A percentile compares a stretch with the other conserved stretches of the same genome.
Conservation (phyloP, 2,329 filamentous ascomycete genomes). For the Aspergillus pseudonomiae region DNA sequence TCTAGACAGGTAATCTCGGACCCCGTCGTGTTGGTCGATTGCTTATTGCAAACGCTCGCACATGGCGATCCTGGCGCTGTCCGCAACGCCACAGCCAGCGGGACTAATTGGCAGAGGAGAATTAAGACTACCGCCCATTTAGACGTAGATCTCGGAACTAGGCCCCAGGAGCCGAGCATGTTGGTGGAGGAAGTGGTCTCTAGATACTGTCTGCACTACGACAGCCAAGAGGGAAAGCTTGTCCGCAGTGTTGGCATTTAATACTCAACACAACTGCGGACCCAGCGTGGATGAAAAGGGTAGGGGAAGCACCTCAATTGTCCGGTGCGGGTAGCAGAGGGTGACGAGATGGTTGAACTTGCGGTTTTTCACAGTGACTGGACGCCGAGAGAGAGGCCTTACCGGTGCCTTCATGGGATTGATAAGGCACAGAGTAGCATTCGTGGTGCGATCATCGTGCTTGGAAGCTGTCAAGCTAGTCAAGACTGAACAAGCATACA, state of each 20-base stretch:
- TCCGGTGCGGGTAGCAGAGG: background rate
- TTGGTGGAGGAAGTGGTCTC: constrained; percentile 10
- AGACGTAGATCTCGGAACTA: constrained; percentile 15
- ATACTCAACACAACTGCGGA: background rate
- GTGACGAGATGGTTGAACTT: background rate
- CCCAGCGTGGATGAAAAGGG: background rate
- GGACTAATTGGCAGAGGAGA: constrained; percentile 25
- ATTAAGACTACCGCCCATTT: constrained; percentile 24
- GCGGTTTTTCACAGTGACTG: background rate
- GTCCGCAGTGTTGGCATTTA: constrained; percentile 16
- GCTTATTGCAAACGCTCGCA: constrained; percentile 32
- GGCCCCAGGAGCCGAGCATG: constrained; percentile 27
- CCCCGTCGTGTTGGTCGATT: constrained; percentile 41
- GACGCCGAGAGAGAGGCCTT: background rate
- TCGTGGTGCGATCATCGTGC: background rate
- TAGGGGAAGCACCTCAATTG: background rate
- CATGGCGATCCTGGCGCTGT: constrained; percentile 46
- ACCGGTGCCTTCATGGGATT: constrained; percentile 12
- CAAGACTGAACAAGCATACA: constrained; percentile 17
- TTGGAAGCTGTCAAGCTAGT: background rate
- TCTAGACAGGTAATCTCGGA: constrained; percentile 48
- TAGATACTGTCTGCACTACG: constrained; percentile 6
- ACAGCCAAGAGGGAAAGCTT: constrained; percentile 7
- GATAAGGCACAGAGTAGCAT: constrained; percentile 6
- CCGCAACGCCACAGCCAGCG: constrained; percentile 30